Conservation (phyloP, 768 basidiomycete genomes). For the Mycena floridula region DNA sequence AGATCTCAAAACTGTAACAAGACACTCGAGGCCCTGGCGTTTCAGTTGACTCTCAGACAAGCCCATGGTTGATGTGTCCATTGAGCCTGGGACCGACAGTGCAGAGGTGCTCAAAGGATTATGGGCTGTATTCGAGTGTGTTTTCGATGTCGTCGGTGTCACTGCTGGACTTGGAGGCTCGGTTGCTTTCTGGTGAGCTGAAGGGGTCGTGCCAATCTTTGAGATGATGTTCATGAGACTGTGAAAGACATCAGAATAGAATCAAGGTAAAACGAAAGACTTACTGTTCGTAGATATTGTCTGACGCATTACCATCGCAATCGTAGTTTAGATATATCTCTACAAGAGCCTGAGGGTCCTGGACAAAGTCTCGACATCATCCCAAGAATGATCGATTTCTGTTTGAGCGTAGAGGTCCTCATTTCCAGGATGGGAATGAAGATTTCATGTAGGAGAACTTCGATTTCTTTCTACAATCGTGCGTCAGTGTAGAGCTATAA, state of each 20-base stretch:
- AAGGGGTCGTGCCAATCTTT: constrained; percentile 69
- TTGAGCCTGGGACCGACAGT: constrained; percentile 56
- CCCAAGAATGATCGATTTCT: constrained; percentile 87
- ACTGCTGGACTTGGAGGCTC: constrained; percentile 61
- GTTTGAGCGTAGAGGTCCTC: constrained; percentile 91
- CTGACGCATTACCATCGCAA: constrained; percentile 89
- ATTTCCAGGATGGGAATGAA: constrained; percentile 98
- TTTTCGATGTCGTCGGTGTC: constrained; percentile 45
- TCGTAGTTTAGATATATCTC: constrained; percentile 99
- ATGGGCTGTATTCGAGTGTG: constrained; percentile 28
- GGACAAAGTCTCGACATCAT: constrained; percentile 85
- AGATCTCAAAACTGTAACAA: constrained; percentile 82
- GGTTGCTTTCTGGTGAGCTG: constrained; percentile 41
- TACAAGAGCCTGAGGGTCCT: constrained; percentile 95
- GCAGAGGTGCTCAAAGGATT: constrained; percentile 64
- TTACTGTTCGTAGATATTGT: constrained; percentile 96
- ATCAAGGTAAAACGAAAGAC: constrained; percentile 17
- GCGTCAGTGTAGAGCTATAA: constrained; percentile 8
- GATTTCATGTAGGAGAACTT: constrained; percentile 96
- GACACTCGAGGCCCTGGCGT: constrained; percentile 90
- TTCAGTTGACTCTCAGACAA: constrained; percentile 80
- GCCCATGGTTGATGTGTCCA: constrained; percentile 63
- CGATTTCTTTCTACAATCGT: constrained; percentile 86
- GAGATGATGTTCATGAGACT: constrained; percentile 95
- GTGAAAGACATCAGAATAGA: constrained; percentile 5